Percentiles rank a stretch among this genome's conserved stretches.
Conservation (phyloP, 495 filamentous ascomycete genomes). For the Talaromyces ruber region DNA sequence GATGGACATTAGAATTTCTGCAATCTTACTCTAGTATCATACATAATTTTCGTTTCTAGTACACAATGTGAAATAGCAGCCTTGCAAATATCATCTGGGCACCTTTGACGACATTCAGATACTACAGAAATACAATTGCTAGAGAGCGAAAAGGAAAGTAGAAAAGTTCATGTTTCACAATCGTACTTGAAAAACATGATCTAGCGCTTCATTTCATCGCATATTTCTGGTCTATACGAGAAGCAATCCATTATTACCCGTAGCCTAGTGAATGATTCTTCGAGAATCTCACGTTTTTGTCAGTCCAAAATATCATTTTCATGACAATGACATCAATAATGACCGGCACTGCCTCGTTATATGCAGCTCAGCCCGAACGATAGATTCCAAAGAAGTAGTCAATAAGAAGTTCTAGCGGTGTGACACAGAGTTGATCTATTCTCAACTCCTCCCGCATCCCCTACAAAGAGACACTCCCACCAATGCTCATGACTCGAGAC, state of each 20-base stretch:
- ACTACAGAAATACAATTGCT: neutral
- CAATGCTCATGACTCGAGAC: neutral
- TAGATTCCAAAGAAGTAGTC: neutral
- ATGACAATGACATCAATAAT: neutral
- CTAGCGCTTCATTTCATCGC: neutral
- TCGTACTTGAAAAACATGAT: too few species aligned
- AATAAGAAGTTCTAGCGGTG: neutral
- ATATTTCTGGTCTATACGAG: neutral
- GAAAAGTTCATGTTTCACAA: too few species aligned
- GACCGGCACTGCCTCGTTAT: neutral
- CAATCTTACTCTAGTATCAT: neutral
- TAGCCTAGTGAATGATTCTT: too few species aligned
- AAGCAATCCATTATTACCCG: too few species aligned
- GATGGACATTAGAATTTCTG: neutral
- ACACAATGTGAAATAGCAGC: neutral
- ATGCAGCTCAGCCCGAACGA: neutral
- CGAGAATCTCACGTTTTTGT: neutral
- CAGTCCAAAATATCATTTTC: neutral
- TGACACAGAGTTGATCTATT: neutral
- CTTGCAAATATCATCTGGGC: neutral
- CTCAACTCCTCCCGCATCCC: neutral
- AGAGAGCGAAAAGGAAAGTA: neutral
- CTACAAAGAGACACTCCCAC: neutral
- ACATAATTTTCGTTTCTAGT: neutral
- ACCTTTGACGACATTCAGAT: neutral